A percentile compares a stretch with the other conserved stretches of the same genome.
Evolutionary conservation across 1,139 yeast species (phyloP).

Genomic region (Pneumocystis jirovecii): DNA sequence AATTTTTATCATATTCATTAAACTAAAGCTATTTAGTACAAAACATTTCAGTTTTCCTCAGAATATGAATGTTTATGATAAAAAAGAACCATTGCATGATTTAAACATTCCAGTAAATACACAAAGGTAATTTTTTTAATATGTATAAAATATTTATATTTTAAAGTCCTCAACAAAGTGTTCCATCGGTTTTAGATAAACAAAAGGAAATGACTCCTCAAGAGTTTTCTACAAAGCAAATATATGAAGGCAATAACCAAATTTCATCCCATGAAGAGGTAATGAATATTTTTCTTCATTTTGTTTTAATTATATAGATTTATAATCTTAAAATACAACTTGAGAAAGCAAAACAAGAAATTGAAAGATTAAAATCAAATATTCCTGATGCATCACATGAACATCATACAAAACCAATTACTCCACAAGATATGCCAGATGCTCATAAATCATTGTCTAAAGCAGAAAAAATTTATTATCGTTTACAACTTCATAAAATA

Average conservation of each 20-base stretch:
- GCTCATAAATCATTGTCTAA: neutral
- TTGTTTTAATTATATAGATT: neutral
- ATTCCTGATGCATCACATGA: conserved; percentile 1
- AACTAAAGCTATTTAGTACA: neutral
- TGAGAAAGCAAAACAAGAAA: conserved; percentile 3
- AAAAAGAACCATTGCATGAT: neutral
- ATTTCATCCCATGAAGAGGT: neutral
- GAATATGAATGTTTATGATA: neutral
- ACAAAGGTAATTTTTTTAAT: neutral
- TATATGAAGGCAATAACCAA: neutral
- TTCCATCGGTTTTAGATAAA: neutral
- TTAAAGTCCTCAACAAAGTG: neutral
- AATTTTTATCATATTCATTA: neutral
- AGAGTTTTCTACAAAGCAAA: neutral
- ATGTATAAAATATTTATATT: neutral
- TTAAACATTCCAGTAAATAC: neutral
- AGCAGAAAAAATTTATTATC: conserved; percentile 7
- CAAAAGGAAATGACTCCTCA: neutral
- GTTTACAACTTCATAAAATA: conserved; percentile 7
- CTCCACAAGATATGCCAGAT: conserved; percentile 8
- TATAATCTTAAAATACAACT: neutral
- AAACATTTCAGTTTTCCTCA: neutral
- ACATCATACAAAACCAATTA: conserved; percentile 5
- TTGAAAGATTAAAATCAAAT: conserved; percentile 3
- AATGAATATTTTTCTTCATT: neutral